Evolutionary conservation across 306 rosid genomes (phyloP), one percentile per base, ranked within the genome.

Genomic region (Ormosia emarginata): DNA sequence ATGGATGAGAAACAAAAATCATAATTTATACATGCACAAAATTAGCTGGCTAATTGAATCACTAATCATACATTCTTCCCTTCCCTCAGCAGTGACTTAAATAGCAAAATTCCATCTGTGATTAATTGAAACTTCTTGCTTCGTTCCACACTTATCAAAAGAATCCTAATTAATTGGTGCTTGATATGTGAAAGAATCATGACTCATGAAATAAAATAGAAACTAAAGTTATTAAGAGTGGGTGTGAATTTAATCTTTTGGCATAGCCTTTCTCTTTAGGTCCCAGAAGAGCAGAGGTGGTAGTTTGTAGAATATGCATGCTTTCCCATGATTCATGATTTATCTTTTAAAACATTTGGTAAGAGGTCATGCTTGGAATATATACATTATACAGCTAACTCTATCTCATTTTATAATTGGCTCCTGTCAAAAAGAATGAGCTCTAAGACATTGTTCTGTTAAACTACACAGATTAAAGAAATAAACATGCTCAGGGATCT

Each of bases 401-500:
- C 2, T 30, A 67, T 59, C 68, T 56, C 44, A 49, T 47, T 82
- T 72, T 74, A 37, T 61, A 81, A 78, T 78, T 61, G 36, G 66
- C 69, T 3, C 24, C 71, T 72, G 24, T 39, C 18, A 77, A 61
- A 83, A 47, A 72, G 30, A 72, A 72, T 39, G 33, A 43, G 33
- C 53, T 67, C 33, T n/a, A 61, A 53, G 13, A 76, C 79, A 40
- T 79, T 10, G 59, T 68, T 57, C 17, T 67, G 39, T 40, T 75
- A 55, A 83, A 64, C 24, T 64, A 80, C 7, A 41, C 4, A 85
- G 47, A 75, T 74, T 62, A 75, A 59, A 78, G 37, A 71, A 85
- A 85, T 71, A 71, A 78, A 53, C 47, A 81, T 89, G 79, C 77
- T 67, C n/a, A 33, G 80, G 87, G 88, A 83, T 87, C 86, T 68